Percentiles rank a stretch among this genome's conserved stretches.
Conservation (phyloP, 2,329 filamentous ascomycete species). For the Exophiala bonariae region DNA sequence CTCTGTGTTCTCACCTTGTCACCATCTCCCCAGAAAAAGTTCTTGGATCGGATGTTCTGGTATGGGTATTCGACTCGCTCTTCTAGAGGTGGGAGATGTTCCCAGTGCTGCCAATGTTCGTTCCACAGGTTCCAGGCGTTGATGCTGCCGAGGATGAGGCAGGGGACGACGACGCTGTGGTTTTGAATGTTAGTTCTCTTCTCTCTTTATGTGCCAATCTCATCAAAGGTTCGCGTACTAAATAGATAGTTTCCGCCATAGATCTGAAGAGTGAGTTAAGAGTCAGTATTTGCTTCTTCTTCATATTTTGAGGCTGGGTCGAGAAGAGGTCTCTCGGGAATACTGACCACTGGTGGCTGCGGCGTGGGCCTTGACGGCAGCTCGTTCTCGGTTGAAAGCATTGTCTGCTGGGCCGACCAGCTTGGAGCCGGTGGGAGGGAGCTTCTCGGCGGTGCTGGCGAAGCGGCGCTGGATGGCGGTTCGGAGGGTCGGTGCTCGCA, state of each 20-base stretch:
- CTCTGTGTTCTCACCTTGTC: constrained; percentile 69
- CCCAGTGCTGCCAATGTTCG: constrained; percentile 96
- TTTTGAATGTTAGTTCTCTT: constrained; percentile 3
- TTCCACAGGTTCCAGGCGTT: constrained; percentile 93
- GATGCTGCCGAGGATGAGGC: constrained; percentile 67
- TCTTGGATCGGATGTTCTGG: constrained; percentile 97
- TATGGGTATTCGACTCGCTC: constrained; percentile 92
- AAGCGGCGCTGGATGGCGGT: constrained; percentile 68
- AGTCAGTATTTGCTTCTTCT: background rate
- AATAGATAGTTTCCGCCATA: constrained; percentile 94
- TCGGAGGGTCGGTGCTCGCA: constrained; percentile 57
- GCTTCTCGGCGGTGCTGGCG: constrained; percentile 47
- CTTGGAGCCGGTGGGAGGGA: constrained; percentile 32
- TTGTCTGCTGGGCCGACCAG: constrained; percentile 72
- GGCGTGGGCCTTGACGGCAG: constrained; percentile 88
- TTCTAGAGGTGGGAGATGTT: constrained; percentile 80
- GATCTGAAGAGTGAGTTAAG: constrained; percentile 58
- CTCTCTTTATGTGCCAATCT: background rate
- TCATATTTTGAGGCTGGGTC: constrained; percentile 5
- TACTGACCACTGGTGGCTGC: constrained; percentile 72
- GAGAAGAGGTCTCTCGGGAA: no score
- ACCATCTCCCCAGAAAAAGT: constrained; percentile 91
- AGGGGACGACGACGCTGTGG: constrained; percentile 71
- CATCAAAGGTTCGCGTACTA: constrained; percentile 64
- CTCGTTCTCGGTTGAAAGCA: constrained; percentile 88